Conservation (phyloP, 2,329 filamentous ascomycete species). For the Drechslera avenae region DNA sequence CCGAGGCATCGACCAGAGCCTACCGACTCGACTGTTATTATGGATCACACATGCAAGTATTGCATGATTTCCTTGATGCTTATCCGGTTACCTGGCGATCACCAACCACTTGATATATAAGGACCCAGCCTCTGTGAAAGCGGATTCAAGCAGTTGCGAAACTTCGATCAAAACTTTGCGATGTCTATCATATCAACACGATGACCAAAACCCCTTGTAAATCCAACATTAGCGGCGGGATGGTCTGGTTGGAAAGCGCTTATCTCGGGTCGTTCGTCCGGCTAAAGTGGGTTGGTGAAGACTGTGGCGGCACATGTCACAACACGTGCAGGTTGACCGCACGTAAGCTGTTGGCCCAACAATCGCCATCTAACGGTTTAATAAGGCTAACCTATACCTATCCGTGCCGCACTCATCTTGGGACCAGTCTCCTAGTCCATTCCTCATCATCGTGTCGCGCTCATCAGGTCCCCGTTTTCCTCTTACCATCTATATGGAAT, state of each 20-base stretch:
- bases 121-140: not conserved
- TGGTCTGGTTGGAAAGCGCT: not conserved
- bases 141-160: not conserved
- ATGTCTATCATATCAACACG: not conserved
- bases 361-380: conserved; percentile 3
- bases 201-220: not conserved
- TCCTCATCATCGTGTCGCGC: not conserved
- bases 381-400: not conserved
- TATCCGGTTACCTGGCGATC: not conserved
- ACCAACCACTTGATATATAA: not conserved
- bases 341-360: not conserved
- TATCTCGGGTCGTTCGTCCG: conserved; percentile 1
- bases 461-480: not conserved
- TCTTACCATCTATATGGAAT: not conserved
- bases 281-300: not conserved
- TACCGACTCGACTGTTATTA: conserved; percentile 1
- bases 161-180: not conserved
- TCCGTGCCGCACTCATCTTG: not conserved
- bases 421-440: not conserved
- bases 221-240: not conserved
- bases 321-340: conserved; percentile 4
- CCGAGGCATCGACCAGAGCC: not conserved
- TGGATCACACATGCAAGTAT: conserved; percentile 9
- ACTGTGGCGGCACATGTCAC: conserved; percentile 4
- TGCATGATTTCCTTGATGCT: conserved; percentile 4